Percentiles rank a stretch among this genome's conserved stretches.
Conservation (phyloP, 2,329 filamentous ascomycete genomes). For the Botrytis deweyae region DNA sequence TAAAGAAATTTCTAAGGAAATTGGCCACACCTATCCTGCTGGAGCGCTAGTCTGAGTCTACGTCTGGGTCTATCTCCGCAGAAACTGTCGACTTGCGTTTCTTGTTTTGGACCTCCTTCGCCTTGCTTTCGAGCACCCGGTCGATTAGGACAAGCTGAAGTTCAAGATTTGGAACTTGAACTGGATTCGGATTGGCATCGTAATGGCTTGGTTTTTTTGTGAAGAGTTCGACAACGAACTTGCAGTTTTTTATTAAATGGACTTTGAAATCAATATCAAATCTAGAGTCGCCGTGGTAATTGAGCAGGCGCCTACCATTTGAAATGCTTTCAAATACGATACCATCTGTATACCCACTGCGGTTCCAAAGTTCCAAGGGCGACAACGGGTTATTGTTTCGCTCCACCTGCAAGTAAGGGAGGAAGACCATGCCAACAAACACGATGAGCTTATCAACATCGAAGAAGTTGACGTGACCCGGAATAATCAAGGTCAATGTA, state of each 20-base stretch:
- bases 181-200: too few relatives aligned
- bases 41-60: too few relatives aligned
- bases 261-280: neutral
- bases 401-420: neutral
- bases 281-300: fast-evolving
- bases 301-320: neutral
- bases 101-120: neutral
- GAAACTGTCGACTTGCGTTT: neutral
- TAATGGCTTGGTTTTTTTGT: fast-evolving
- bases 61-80: too few relatives aligned
- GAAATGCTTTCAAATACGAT: neutral
- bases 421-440: neutral
- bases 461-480: too few relatives aligned
- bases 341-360: neutral
- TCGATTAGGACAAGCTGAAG: neutral
- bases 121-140: neutral
- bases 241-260: neutral
- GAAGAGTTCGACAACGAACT: neutral
- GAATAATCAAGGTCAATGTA: neutral
- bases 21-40: neutral
- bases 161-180: neutral
- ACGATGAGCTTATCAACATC: neutral
- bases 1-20: neutral
- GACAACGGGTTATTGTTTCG: neutral
- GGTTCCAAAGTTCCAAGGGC: neutral